Conservation (phyloP, 2,329 filamentous ascomycete genomes). For the Metarhizium humberi region DNA sequence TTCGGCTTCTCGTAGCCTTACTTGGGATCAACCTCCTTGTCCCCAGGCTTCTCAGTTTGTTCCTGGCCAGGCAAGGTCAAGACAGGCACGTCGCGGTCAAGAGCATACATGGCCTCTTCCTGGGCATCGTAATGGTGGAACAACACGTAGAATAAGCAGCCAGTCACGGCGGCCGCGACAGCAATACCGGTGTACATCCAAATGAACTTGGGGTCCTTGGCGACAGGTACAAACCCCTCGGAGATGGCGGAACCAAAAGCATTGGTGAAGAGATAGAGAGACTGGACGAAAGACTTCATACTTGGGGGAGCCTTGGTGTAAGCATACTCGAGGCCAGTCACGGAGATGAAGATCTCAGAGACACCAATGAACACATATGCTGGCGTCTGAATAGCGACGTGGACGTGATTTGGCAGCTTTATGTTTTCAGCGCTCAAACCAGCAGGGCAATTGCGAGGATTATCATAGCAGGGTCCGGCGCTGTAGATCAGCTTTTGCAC, state of each 20-base stretch:
- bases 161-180: constrained; percentile 34
- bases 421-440: constrained; percentile 15
- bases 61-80: not conserved
- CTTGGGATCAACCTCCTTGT: not conserved
- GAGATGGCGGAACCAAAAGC: constrained; percentile 51
- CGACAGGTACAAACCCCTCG: constrained; percentile 49
- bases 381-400: constrained; percentile 44
- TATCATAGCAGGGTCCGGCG: constrained; percentile 39
- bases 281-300: constrained; percentile 56
- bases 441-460: constrained; percentile 28
- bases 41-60: not conserved
- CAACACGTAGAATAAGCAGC: constrained; percentile 40
- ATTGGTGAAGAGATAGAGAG: constrained; percentile 50
- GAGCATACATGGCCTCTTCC: constrained; percentile 29
- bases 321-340: constrained; percentile 63
- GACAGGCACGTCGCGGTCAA: constrained; percentile 25
- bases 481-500: constrained; percentile 53
- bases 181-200: constrained; percentile 59
- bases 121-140: constrained; percentile 28
- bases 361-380: constrained; percentile 49
- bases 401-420: constrained; percentile 32
- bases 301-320: constrained; percentile 63
- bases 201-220: constrained; percentile 54
- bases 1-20: not conserved
- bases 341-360: constrained; percentile 54